phyloP scores from a whole-genome alignment of 1,139 yeast species.

The Lodderomyces pseudojiufengensis region DNA sequence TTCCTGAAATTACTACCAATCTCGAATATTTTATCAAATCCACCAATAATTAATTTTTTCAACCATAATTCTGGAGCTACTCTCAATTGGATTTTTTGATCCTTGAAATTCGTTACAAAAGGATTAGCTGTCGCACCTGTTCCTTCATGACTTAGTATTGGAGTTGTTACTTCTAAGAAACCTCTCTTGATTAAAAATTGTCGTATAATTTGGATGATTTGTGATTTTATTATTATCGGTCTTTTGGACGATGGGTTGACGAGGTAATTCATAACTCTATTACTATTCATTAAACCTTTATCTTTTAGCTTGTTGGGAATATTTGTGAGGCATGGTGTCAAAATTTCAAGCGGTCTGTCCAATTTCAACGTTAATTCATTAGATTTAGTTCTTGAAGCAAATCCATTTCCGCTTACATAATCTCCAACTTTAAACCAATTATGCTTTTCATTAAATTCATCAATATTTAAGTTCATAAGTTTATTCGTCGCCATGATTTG shows the following conservation, averaged over 20 bases:
- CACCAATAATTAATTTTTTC: conserved; percentile 74
- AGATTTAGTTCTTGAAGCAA: conserved; percentile 68
- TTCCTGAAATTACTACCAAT: conserved; percentile 84
- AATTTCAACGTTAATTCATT: conserved; percentile 77
- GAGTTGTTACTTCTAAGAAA: conserved; percentile 86
- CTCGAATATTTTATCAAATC: conserved; percentile 83
- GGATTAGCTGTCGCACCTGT: conserved; percentile 94
- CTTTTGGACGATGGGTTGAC: conserved; percentile 51
- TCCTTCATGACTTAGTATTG: conserved; percentile 64
- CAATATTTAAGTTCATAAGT: conserved; percentile 34
- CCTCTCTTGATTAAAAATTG: conserved; percentile 49
- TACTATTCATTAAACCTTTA: conserved; percentile 54
- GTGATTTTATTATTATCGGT: conserved; percentile 51
- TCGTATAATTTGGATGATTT: conserved; percentile 53
- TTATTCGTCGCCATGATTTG: conserved; percentile 62
- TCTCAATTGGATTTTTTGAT: conserved; percentile 51
- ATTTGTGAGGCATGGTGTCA: conserved; percentile 63
- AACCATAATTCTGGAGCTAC: conserved; percentile 97
- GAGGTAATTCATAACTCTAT: conserved; percentile 72
- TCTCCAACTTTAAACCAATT: conserved; percentile 66
- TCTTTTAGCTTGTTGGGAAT: conserved; percentile 63
- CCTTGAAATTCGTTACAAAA: conserved; percentile 57
- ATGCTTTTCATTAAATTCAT: conserved; percentile 45
- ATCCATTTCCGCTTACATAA: conserved; percentile 58
- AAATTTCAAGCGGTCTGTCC: conserved; percentile 42